A percentile compares a stretch with the other conserved stretches of the same genome.
Evolutionary conservation across 768 basidiomycete genomes (phyloP).

Genomic region (Suillus placidus): DNA sequence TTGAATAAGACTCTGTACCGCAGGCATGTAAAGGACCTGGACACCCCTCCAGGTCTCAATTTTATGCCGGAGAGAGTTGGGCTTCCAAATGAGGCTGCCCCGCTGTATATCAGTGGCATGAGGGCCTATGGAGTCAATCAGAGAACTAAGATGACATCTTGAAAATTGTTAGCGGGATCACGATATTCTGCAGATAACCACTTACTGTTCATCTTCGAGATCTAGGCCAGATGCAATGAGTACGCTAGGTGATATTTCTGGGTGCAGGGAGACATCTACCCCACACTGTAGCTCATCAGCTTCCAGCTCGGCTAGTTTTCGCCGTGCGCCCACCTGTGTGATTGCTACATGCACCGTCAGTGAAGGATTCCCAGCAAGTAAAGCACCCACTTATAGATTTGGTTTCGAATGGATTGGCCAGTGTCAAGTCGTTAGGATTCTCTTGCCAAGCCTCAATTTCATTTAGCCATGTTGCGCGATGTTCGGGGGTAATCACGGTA

Average conservation of each 20-base stretch:
- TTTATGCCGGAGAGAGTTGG: slow-evolving; percentile 20
- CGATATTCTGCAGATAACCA: background rate
- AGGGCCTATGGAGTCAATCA: no score
- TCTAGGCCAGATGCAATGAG: slow-evolving; percentile 18
- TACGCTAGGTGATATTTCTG: slow-evolving; percentile 13
- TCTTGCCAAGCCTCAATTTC: slow-evolving; percentile 25
- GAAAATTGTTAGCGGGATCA: background rate
- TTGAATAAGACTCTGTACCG: no score
- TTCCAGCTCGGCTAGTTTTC: slow-evolving; percentile 29
- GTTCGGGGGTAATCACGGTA: background rate
- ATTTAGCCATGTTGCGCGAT: slow-evolving; percentile 20
- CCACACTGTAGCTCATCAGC: slow-evolving; percentile 8
- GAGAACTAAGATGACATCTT: background rate
- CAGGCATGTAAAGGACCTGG: slow-evolving; percentile 16
- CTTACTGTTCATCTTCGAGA: slow-evolving; percentile 22
- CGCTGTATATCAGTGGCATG: no score
- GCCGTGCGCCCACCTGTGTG: slow-evolving; percentile 17
- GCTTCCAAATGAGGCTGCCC: slow-evolving; percentile 17
- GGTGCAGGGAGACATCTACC: background rate
- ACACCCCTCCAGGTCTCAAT: slow-evolving; percentile 32
- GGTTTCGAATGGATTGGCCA: slow-evolving; percentile 22
- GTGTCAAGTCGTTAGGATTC: slow-evolving; percentile 11
- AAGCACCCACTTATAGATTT: slow-evolving; percentile 14
- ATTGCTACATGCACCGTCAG: slow-evolving; percentile 9
- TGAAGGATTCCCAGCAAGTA: background rate